Percentiles rank a stretch among this genome's conserved stretches.
Conservation (phyloP, 352 stramenopile species). For the Phytophthora pseudosyringae region DNA sequence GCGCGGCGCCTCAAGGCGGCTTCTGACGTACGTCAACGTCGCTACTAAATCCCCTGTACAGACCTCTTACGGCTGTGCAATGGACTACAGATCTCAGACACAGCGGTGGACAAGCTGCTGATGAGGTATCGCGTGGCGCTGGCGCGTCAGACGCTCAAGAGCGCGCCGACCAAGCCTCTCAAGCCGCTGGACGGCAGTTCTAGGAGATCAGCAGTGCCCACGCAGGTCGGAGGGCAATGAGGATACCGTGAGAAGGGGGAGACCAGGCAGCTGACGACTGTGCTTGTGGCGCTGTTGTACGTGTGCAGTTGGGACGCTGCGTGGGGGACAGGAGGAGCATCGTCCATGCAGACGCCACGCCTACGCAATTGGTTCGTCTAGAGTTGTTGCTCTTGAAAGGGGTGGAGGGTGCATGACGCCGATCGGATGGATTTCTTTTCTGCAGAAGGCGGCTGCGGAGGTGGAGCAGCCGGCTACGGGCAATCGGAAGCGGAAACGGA, state of each 20-base stretch:
- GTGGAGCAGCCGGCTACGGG: constrained; percentile 8
- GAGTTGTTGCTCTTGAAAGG: background rate
- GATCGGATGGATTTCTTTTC: background rate
- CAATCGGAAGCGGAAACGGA: constrained; percentile 73
- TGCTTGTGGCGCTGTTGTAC: constrained; percentile 22
- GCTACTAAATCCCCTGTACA: background rate
- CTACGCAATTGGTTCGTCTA: constrained; percentile 38
- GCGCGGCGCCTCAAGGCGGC: constrained; percentile 41
- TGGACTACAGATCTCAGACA: constrained; percentile 49
- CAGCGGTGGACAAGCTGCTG: constrained; percentile 68
- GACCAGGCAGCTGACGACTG: constrained; percentile 3
- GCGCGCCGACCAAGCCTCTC: constrained; percentile 35
- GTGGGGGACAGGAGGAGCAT: constrained; percentile 45
- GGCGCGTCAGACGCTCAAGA: constrained; percentile 47
- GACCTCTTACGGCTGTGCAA: constrained; percentile 16
- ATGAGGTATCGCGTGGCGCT: constrained; percentile 61
- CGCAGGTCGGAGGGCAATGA: constrained; percentile 40
- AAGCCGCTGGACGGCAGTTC: constrained; percentile 36
- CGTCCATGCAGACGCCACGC: constrained; percentile 42
- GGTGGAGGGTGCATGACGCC: background rate
- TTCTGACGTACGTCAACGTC: constrained; percentile 38
- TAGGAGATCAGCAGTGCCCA: constrained; percentile 47
- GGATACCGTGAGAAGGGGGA: background rate
- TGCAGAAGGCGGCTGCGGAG: constrained; percentile 33
- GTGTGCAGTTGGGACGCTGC: constrained; percentile 46